Evolutionary conservation across 331 rosid genomes (phyloP).

Genomic region (Arachis monticola): DNA sequence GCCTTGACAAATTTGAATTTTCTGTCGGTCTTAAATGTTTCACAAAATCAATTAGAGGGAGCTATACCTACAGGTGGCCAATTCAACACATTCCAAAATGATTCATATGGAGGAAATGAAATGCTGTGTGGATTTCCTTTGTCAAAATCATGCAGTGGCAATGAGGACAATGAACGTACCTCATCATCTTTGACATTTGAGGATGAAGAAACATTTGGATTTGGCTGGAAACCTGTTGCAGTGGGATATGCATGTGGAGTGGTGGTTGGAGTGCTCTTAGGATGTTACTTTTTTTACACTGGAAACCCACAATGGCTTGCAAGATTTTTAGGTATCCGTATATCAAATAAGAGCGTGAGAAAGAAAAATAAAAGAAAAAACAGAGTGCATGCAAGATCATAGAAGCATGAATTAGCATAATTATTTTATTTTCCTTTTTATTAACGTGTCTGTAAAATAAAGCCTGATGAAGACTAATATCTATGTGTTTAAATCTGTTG

Average conservation of each 20-base stretch:
- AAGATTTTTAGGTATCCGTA: neutral
- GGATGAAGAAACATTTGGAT: neutral
- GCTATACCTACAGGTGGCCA: slow-evolving; percentile 22
- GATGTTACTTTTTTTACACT: neutral
- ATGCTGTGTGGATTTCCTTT: slow-evolving; percentile 31
- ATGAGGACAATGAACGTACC: neutral
- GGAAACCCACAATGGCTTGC: slow-evolving; percentile 26
- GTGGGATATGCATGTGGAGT: slow-evolving; percentile 38
- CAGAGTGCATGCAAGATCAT: neutral
- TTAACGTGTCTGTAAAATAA: neutral
- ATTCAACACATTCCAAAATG: slow-evolving; percentile 30
- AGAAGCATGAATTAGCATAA: neutral
- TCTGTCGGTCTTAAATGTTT: neutral
- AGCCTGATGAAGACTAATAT: neutral
- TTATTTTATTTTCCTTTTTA: neutral
- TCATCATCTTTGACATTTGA: neutral
- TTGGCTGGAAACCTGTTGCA: slow-evolving; percentile 31
- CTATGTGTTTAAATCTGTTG: too few relatives aligned
- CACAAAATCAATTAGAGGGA: slow-evolving; percentile 33
- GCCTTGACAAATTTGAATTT: slow-evolving; percentile 7
- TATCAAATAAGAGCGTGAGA: neutral
- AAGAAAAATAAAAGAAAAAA: neutral
- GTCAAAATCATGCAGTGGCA: slow-evolving; percentile 13
- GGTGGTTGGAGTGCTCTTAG: slow-evolving; percentile 30
- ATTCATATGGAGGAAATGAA: slow-evolving; percentile 27